Evolutionary conservation across 2,329 filamentous ascomycete species (phyloP).

Genomic region (Neopestalotiopsis sp.): DNA sequence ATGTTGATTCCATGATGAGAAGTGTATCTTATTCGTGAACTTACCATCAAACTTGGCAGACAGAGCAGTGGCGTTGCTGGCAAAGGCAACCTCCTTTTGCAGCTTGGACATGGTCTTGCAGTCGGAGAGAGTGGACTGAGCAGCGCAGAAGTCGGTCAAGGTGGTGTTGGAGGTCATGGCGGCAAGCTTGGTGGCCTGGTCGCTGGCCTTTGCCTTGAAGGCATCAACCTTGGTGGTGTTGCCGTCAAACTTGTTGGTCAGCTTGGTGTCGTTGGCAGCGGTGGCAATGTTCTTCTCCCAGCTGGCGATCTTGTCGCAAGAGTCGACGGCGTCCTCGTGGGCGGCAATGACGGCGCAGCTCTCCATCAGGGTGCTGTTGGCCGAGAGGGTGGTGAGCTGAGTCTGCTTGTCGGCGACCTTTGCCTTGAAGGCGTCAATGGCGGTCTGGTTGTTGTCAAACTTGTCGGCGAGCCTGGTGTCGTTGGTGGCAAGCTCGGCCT

Average conservation of each 20-base stretch:
- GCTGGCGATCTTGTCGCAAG: conserved; percentile 35
- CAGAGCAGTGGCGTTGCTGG: conserved; percentile 42
- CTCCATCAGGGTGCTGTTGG: conserved; percentile 43
- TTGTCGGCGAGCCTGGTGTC: conserved; percentile 39
- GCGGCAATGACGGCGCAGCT: conserved; percentile 40
- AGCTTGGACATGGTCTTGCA: conserved; percentile 41
- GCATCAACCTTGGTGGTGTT: conserved; percentile 41
- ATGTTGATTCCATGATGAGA: neutral
- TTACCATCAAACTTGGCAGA: conserved; percentile 34
- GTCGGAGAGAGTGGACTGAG: conserved; percentile 21
- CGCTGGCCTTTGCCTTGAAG: conserved; percentile 38
- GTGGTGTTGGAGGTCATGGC: conserved; percentile 41
- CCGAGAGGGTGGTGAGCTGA: conserved; percentile 36
- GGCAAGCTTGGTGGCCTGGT: conserved; percentile 34
- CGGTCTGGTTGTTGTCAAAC: conserved; percentile 43
- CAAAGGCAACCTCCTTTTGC: conserved; percentile 36
- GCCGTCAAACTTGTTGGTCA: conserved; percentile 39
- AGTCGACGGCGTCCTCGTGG: conserved; percentile 32
- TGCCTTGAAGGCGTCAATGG: conserved; percentile 41
- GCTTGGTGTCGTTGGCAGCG: conserved; percentile 37
- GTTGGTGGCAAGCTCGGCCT: conserved; percentile 42
- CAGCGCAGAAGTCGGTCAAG: conserved; percentile 30
- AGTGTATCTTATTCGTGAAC: neutral
- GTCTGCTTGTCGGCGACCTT: conserved; percentile 38
- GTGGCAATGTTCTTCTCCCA: conserved; percentile 33